A percentile compares a stretch with the other conserved stretches of the same genome.
Evolutionary conservation across 371 early-diverging fungal species (phyloP).

Genomic region (Apophysomyces variabilis): DNA sequence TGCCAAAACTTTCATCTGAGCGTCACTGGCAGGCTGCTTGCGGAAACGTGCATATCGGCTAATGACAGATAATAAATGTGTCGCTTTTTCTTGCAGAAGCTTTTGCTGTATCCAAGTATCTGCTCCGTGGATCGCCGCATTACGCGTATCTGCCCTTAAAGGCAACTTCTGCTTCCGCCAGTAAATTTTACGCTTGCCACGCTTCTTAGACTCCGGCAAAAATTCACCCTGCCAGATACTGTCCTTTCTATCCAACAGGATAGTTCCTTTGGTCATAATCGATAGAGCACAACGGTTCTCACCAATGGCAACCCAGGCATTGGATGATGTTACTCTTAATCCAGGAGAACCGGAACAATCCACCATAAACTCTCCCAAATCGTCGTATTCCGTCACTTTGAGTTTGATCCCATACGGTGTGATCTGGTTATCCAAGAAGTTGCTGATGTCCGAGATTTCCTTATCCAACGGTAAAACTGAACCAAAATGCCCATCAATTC

Average conservation of each 20-base stretch:
- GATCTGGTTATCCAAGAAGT: neutral
- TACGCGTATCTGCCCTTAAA: constrained; percentile 46
- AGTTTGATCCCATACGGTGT: constrained; percentile 23
- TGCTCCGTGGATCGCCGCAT: constrained; percentile 59
- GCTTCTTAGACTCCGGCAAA: neutral
- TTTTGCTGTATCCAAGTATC: constrained; percentile 61
- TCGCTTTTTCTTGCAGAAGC: constrained; percentile 11
- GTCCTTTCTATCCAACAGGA: constrained; percentile 28
- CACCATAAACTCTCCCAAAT: constrained; percentile 50
- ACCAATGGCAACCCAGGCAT: constrained; percentile 59
- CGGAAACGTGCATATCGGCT: constrained; percentile 61
- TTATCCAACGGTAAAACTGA: neutral
- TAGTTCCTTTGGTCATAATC: constrained; percentile 27
- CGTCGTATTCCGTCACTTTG: constrained; percentile 58
- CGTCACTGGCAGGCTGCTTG: constrained; percentile 45
- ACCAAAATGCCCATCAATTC: neutral
- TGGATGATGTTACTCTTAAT: constrained; percentile 31
- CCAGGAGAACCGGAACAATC: constrained; percentile 40
- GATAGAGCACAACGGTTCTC: constrained; percentile 43
- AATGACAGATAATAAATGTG: neutral
- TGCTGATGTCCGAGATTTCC: constrained; percentile 2
- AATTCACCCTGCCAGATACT: constrained; percentile 13
- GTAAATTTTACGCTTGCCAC: neutral
- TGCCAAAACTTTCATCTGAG: constrained; percentile 53
- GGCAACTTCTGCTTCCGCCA: constrained; percentile 24